Evolutionary conservation across 306 rosid genomes (phyloP), one percentile per base, ranked within the genome.

Genomic region (Quercus agrifolia): DNA sequence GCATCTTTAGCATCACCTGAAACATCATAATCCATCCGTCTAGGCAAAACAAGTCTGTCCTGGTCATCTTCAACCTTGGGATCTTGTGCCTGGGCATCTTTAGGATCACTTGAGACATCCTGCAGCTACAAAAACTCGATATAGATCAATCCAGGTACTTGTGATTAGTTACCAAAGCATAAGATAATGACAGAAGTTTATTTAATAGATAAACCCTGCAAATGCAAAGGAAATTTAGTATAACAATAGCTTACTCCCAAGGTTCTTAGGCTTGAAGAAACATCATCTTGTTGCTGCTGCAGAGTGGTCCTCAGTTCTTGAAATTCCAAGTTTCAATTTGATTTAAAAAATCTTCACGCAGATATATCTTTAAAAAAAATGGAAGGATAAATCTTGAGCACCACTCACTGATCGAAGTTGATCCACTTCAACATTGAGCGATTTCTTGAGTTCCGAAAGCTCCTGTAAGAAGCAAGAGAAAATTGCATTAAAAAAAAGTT

Each of bases 281-380:
- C 99, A 89, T 96, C 99, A 73, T 96, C 99, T 78, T 93, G 97
- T 80, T 96, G 97, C 85, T 93, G 97, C 82, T 89, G 96, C 81
- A 96, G 97, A 79, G 97, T 91, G 68, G 92, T 90, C 89, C 96
- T 90, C 81, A 93, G 88, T 70, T 91, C 97, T 96, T 88, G 89
- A 73, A 96, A 93, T 85, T 96, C 99, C 99, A 93, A 75, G 31
- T 83, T 89, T 80, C 21, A 21, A 61, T 59, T 27, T 68, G 18
- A 75, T 19, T 18, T 8, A 58, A 73, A 76, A 75, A 66, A 64
- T 51, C 27, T 72, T 75, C 58, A 78, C 31, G 35, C 10, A 76
- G 14, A 55, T 33, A 5, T 69, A 56, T 35, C 18, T 38, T 38
- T 38, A 21, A 1, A 10, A 67, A 72, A 71, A 75, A 77, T 67